Base-by-base conservation (phyloP, 2,329 filamentous ascomycete genomes). In the Claviceps sp. region DNA sequence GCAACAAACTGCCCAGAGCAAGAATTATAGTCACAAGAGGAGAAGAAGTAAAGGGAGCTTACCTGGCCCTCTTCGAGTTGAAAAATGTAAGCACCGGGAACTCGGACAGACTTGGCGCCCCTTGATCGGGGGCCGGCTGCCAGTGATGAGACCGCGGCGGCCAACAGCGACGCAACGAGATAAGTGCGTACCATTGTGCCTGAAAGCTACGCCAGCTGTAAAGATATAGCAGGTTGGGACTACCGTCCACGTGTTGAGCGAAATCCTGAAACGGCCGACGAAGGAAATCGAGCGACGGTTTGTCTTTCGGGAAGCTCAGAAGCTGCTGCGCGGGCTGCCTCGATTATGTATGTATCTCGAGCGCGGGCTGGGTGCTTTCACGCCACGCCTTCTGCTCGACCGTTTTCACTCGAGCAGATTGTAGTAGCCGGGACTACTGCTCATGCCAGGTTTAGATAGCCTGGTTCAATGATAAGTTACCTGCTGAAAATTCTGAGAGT, bases 11-110 rank as follows among this genome's bases (percentile, higher is more conserved):
- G 14, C 38, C 7, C 5, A 11, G 18, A 18, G 18, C 18, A 18
- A 18, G 18, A 18, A 18, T 18, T 18, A 18, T 18, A 18, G 18
- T 18, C 18, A 18, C 18, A 18, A 18, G 18, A 18, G 1, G 18
- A 18, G 18, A 18, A 44, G 2, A 37, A 34, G 16, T 34, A 13
- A 24, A 24, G 4, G 5, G 16, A 22, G 61, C 64, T 43, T 18
- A 56, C 56, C 37, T 55, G 41, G n/a, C 52, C 54, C 1, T 53
- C 26, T 9, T 49, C 41, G 4, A 58, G 45, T 62, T 62, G 57
- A 37, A 57, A 51, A 18, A 59, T 59, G 41, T 52, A 61, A 14
- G 55, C 59, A 20, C 59, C 57, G 3, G 24, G 24, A 5, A 54
- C 56, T n/a, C 60, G 51, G 41, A 52, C 3, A 1, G 38, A 42